Percentiles rank a stretch among this genome's conserved stretches.
Conservation (phyloP, 192 early-diverging fungal genomes). For the Coemansia asiatica region DNA sequence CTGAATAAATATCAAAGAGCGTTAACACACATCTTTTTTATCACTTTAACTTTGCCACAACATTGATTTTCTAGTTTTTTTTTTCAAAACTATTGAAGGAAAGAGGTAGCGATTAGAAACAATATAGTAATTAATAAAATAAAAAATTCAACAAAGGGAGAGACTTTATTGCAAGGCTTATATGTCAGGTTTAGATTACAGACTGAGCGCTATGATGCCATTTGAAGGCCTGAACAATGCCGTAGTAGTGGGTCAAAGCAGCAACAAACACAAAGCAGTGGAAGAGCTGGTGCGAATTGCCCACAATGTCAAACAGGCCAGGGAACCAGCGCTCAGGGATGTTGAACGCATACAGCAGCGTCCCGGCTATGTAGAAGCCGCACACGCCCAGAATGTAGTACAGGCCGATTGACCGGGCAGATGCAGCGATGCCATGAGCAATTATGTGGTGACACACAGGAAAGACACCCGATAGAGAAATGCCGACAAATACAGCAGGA, state of each 20-base stretch:
- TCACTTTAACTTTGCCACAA: not conserved
- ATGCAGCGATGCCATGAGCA: slow-evolving; percentile 65
- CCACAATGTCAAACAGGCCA: slow-evolving; percentile 79
- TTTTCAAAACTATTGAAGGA: too few relatives aligned
- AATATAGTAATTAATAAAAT: not conserved
- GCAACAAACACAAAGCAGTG: slow-evolving; percentile 82
- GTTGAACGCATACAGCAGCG: slow-evolving; percentile 79
- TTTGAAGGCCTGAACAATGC: slow-evolving; percentile 63
- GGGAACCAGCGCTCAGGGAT: slow-evolving; percentile 86
- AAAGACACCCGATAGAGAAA: slow-evolving; percentile 73
- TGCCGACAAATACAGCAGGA: slow-evolving; percentile 72
- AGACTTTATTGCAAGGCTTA: not conserved
- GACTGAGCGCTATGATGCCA: slow-evolving; percentile 55
- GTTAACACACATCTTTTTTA: not conserved
- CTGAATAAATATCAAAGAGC: not conserved
- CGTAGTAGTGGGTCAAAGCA: slow-evolving; percentile 74
- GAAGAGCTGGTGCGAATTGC: slow-evolving; percentile 93
- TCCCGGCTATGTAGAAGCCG: slow-evolving; percentile 74
- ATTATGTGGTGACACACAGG: slow-evolving; percentile 73
- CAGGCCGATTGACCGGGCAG: slow-evolving; percentile 63
- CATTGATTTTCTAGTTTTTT: not conserved
- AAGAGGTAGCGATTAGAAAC: too few relatives aligned
- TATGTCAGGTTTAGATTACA: slow-evolving; percentile 16
- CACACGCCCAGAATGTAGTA: slow-evolving; percentile 71
- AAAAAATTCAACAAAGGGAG: not conserved